A percentile compares a stretch with the other conserved stretches of the same genome.
phyloP scores from a whole-genome alignment of 345 rosid species.

The Syzygium aromaticum region DNA sequence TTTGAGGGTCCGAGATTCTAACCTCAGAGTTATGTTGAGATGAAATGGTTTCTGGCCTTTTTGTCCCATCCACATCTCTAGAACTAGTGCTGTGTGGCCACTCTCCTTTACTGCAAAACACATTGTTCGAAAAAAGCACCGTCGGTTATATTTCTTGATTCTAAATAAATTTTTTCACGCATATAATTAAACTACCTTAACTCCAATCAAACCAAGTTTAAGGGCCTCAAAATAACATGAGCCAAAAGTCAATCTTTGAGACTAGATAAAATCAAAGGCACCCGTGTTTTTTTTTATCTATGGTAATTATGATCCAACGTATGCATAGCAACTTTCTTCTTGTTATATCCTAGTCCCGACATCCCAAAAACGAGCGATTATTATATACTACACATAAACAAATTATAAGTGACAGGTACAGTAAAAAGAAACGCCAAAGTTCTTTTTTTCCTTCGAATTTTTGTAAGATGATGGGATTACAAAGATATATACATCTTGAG shows the following conservation, averaged over 20 bases:
- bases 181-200: not conserved
- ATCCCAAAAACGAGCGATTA: not conserved
- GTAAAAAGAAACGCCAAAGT: not conserved
- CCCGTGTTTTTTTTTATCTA: not conserved
- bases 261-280: not conserved
- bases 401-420: not conserved
- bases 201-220: not conserved
- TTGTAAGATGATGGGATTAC: not conserved
- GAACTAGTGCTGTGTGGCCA: constrained; percentile 4
- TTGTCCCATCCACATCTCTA: constrained; percentile 8
- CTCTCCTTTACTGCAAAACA: constrained; percentile 15
- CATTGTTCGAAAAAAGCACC: not conserved
- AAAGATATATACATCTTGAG: not conserved
- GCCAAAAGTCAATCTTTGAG: not conserved
- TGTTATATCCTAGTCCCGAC: not conserved
- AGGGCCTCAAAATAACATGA: not conserved
- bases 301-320: not conserved
- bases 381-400: not conserved
- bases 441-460: not conserved
- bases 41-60: not conserved
- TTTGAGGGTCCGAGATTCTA: not conserved
- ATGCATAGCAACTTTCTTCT: not conserved
- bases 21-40: not conserved
- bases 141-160: not conserved
- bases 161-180: not conserved